Conservation (phyloP, 306 rosid genomes). For the Ormosia semicastrata region DNA sequence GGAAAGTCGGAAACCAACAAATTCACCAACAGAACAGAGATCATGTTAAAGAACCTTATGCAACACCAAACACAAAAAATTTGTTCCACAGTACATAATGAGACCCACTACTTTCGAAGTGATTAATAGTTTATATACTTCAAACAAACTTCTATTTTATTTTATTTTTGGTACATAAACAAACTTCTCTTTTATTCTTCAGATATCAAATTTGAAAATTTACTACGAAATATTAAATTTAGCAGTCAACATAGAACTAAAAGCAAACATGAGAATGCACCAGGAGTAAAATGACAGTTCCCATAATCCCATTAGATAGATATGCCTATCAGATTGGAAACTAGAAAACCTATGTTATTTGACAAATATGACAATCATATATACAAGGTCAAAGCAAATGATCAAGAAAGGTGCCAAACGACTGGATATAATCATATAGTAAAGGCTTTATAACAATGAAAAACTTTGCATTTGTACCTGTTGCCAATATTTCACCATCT, state of each 20-base stretch:
- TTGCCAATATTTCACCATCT: conserved; percentile 99
- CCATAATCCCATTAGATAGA: not conserved
- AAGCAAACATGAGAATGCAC: conserved; percentile 12
- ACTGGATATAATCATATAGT: not conserved
- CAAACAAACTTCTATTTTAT: not conserved
- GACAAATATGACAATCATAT: not conserved
- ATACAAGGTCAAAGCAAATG: not conserved
- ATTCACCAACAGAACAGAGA: not conserved
- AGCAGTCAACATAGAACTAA: not conserved
- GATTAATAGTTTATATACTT: not conserved
- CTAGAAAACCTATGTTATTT: not conserved
- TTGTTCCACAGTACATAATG: conserved; percentile 11
- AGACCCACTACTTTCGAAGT: not conserved
- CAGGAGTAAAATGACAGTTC: not conserved
- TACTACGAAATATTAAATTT: not conserved
- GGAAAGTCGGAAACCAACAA: conserved; percentile 1
- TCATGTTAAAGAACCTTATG: not conserved
- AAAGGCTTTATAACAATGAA: not conserved
- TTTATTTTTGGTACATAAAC: not conserved
- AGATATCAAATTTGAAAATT: not conserved
- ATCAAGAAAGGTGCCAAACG: not conserved
- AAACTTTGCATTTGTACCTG: conserved; percentile 56
- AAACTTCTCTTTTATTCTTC: conserved; percentile 8
- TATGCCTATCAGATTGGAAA: not conserved
- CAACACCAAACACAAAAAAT: not conserved